phyloP scores from a whole-genome alignment of 331 rosid genomes.

The Quercus phellos region DNA sequence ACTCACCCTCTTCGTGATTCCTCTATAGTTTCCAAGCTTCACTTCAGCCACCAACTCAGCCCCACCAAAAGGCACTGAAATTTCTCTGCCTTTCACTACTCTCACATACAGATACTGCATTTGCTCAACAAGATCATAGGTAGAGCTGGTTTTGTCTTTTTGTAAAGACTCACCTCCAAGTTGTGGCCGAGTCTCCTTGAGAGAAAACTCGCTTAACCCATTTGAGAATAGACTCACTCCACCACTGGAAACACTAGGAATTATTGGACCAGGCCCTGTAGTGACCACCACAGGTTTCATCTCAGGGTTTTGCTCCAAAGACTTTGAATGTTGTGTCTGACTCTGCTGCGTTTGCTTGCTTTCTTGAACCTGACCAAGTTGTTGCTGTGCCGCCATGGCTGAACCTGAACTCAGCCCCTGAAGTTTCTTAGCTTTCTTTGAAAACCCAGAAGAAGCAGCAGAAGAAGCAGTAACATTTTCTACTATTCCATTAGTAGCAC shows the following conservation, averaged over 20 bases:
- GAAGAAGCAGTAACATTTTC: slow-evolving; percentile 9
- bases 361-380: slow-evolving; percentile 17
- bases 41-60: slow-evolving; percentile 56
- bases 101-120: slow-evolving; percentile 55
- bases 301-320: slow-evolving; percentile 33
- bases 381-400: slow-evolving; percentile 26
- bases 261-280: slow-evolving; percentile 22
- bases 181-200: slow-evolving; percentile 53
- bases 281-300: slow-evolving; percentile 37
- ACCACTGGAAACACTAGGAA: slow-evolving; percentile 15
- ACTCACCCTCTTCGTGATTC: slow-evolving; percentile 43
- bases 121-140: slow-evolving; percentile 65
- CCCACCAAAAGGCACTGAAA: slow-evolving; percentile 33
- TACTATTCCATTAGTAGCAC: slow-evolving; percentile 24
- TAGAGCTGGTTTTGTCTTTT: slow-evolving; percentile 51
- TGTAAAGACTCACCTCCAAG: slow-evolving; percentile 52
- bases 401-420: slow-evolving; percentile 36
- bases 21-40: slow-evolving; percentile 59
- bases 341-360: slow-evolving; percentile 19
- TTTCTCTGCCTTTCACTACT: slow-evolving; percentile 39
- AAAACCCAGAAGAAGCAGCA: slow-evolving; percentile 24
- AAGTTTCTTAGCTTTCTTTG: slow-evolving; percentile 41
- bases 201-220: slow-evolving; percentile 43
- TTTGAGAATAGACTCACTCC: slow-evolving; percentile 20
- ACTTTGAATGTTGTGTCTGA: slow-evolving; percentile 28